Evolutionary conservation across 192 early-diverging fungal species (phyloP).

Genomic region (Coemansia sp.): DNA sequence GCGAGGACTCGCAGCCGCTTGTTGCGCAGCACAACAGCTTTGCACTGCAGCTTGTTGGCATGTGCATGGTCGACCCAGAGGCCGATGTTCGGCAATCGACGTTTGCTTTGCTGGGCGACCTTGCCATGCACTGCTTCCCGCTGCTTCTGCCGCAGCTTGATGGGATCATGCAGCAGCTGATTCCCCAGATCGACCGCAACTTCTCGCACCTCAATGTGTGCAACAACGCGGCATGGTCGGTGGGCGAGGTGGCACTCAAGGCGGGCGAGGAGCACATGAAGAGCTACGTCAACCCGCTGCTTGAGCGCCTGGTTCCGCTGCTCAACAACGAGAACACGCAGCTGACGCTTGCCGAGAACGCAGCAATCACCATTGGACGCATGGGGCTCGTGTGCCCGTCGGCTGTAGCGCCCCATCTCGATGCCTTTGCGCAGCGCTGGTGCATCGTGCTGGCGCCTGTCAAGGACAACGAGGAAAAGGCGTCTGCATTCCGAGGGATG

Average conservation of each 20-base stretch:
- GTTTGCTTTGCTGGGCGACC: constrained; percentile 94
- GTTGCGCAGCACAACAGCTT: constrained; percentile 70
- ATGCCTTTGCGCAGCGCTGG: constrained; percentile 82
- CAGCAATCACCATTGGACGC: constrained; percentile 96
- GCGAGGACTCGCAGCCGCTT: constrained; percentile 69
- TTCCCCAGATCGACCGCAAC: constrained; percentile 69
- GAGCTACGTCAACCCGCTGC: constrained; percentile 75
- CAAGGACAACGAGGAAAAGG: constrained; percentile 96
- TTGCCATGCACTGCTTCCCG: constrained; percentile 87
- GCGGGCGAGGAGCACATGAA: constrained; percentile 69
- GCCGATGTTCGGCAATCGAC: constrained; percentile 92
- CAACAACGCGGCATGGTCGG: constrained; percentile 99
- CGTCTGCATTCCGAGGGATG: constrained; percentile 92
- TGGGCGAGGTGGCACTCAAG: constrained; percentile 94
- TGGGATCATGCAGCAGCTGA: constrained; percentile 76
- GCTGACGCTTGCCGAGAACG: constrained; percentile 87
- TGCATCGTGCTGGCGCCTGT: constrained; percentile 74
- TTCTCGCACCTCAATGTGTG: constrained; percentile 71
- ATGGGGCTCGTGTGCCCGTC: constrained; percentile 85
- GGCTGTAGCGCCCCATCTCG: constrained; percentile 82
- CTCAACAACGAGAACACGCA: constrained; percentile 68
- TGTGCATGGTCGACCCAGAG: constrained; percentile 75
- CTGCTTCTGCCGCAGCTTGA: constrained; percentile 79
- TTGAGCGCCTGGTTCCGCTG: constrained; percentile 83
- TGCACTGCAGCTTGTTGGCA: constrained; percentile 73